These are phyloP conservation scores for Clonostachys rhizophaga DNA, from an alignment of 2,329 filamentous ascomycete species.

Conservation along the genomic window DNA sequence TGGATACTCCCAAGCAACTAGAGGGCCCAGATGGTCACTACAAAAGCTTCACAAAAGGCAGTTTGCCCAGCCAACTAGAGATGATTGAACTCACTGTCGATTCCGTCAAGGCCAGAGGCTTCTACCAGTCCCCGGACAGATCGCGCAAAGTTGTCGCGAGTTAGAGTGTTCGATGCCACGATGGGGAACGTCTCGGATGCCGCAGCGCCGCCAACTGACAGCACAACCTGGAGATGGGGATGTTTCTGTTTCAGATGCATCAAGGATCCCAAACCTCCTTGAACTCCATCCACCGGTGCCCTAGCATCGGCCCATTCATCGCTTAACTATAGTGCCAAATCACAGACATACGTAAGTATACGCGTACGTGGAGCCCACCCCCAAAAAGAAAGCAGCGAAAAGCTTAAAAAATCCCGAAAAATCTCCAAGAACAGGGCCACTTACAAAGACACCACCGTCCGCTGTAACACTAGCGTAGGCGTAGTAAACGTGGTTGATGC, in stretches of 20 bases:
- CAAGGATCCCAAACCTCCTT: constrained; percentile 69
- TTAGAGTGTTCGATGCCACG: constrained; percentile 56
- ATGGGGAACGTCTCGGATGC: constrained; percentile 63
- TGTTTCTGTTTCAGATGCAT: constrained; percentile 68
- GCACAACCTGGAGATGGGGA: constrained; percentile 65
- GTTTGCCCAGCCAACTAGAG: neutral
- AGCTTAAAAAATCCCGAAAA: neutral
- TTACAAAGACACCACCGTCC: constrained; percentile 72
- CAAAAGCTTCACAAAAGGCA: neutral
- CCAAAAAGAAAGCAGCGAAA: neutral
- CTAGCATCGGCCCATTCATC: constrained; percentile 75
- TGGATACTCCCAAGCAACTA: constrained; percentile 81
- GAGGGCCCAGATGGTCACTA: neutral
- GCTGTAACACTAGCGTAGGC: constrained; percentile 71
- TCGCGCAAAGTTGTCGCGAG: constrained; percentile 65
- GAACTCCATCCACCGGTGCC: constrained; percentile 66
- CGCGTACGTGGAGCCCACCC: neutral
- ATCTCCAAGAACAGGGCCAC: constrained; percentile 18
- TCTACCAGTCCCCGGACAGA: constrained; percentile 65
- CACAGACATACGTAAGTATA: neutral
- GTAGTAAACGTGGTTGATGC: constrained; percentile 79
- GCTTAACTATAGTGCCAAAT: constrained; percentile 50
- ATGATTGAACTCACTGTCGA: constrained; percentile 56
- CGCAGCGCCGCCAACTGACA: constrained; percentile 68
- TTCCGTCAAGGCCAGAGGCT: constrained; percentile 54